Evolutionary conservation across 2,329 filamentous ascomycete species (phyloP), one percentile per base, ranked within the genome.

Genomic region (Neofusicoccum ribis): DNA sequence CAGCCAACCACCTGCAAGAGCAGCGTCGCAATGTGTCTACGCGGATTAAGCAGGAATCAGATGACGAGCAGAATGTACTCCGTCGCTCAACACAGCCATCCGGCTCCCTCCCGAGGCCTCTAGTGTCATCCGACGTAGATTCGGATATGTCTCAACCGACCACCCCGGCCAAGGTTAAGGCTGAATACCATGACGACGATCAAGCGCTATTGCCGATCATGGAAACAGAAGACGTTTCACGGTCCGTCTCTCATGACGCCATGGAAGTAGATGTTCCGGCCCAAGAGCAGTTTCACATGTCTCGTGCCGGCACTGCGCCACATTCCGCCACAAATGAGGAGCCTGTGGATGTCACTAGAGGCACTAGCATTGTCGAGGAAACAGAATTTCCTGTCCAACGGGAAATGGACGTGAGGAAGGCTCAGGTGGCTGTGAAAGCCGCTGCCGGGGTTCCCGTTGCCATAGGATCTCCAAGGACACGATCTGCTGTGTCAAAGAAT

Each of bases 91-190:
- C 14, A 17, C 15, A 60, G 7, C 27, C n/a, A 9, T 60, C 56
- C 11, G 27, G n/a, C 43, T 47, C 56, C 11, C 9, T 3, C 5
- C 4, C 9, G 4, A 17, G 31, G 43, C n/a, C n/a, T 23, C 41
- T 14, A 9, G 9, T n/a, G 9, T 60, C 56, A 47, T 37, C n/a
- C 6, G n/a, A 8, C 5, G n/a, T 36, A n/a, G 8, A 37, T 15
- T 36, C 43, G 7, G 17, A 64, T 9, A 68, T 11, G 3, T 43
- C 46, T 5, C 11, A 17, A 62, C 46, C 17, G 46, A 34, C 27
- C 4, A 41, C 20, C 70, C 39, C 61, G 67, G 14, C 36, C 59
- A 17, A 65, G 41, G 27, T 61, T 20, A 12, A 23, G n/a, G 5
- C n/a, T 43, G 41, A 37, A 5, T 14, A 23, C 17, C 15, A 46